phyloP scores from a whole-genome alignment of 2,329 filamentous ascomycete genomes.

The Aureobasidium subglaciale region DNA sequence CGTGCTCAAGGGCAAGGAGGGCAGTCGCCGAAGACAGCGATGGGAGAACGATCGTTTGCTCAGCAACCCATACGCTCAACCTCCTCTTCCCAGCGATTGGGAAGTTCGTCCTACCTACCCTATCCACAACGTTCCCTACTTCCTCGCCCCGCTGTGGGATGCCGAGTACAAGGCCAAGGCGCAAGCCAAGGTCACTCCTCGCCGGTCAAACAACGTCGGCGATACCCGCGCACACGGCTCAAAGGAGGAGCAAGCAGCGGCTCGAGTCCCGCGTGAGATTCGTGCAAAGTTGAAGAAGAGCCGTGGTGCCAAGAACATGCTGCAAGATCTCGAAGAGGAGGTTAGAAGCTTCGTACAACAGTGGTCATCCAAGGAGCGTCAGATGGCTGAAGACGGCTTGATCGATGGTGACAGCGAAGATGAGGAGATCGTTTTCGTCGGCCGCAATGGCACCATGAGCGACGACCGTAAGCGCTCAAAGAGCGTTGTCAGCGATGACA shows the following conservation, averaged over 20 bases:
- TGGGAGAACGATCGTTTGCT: conserved; percentile 96
- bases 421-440: conserved; percentile 89
- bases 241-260: conserved; percentile 37
- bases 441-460: conserved; percentile 58
- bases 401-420: conserved; percentile 52
- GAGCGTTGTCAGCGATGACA: conserved; percentile 29
- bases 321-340: conserved; percentile 78
- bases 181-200: conserved; percentile 23
- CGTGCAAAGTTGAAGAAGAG: conserved; percentile 72
- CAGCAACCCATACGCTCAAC: conserved; percentile 76
- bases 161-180: conserved; percentile 38
- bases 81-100: conserved; percentile 78
- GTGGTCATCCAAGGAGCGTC: conserved; percentile 49
- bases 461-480: conserved; percentile 48
- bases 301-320: conserved; percentile 68
- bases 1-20: conserved; percentile 82
- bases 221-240: conserved; percentile 23
- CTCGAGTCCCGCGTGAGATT: conserved; percentile 68
- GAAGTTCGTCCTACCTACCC: conserved; percentile 74
- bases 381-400: conserved; percentile 41
- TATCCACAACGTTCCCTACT: conserved; percentile 74
- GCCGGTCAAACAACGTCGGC: conserved; percentile 24
- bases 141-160: conserved; percentile 82
- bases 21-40: conserved; percentile 72
- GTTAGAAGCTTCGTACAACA: conserved; percentile 66